Conservation (phyloP, 192 early-diverging fungal genomes). For the Backusella morwellensis region DNA sequence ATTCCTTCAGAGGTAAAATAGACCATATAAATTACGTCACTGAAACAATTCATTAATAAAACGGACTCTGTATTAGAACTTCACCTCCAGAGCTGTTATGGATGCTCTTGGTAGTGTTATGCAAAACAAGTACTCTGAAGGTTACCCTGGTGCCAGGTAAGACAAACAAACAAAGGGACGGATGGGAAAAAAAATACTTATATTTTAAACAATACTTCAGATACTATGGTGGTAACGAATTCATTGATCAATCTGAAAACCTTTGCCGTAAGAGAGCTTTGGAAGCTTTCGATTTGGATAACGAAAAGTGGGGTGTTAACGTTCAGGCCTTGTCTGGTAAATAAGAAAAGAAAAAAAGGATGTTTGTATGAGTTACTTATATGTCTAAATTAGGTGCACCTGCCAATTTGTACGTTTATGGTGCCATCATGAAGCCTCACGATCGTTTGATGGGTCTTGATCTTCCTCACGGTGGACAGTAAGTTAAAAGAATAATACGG, state of each 20-base stretch:
- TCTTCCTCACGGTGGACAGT: slow-evolving; percentile 98
- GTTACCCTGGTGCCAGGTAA: slow-evolving; percentile 89
- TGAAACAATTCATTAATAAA: neutral
- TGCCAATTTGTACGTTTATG: slow-evolving; percentile 97
- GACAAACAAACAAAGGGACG: neutral
- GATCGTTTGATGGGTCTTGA: slow-evolving; percentile 98
- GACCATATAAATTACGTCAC: neutral
- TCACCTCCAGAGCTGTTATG: slow-evolving; percentile 95
- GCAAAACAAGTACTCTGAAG: slow-evolving; percentile 99
- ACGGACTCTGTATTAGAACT: slow-evolving; percentile 64
- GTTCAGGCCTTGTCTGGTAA: slow-evolving; percentile 91
- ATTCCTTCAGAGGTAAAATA: slow-evolving; percentile 89
- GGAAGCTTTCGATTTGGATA: slow-evolving; percentile 85
- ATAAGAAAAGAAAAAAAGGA: neutral
- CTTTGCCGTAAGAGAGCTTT: slow-evolving; percentile 96
- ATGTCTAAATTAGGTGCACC: slow-evolving; percentile 68
- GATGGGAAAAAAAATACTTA: neutral
- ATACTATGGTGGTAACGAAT: slow-evolving; percentile 99
- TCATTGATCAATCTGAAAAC: slow-evolving; percentile 91
- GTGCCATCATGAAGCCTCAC: slow-evolving; percentile 92
- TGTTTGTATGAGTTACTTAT: neutral
- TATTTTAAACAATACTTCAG: slow-evolving; percentile 30
- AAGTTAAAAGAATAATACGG: slow-evolving; percentile 29
- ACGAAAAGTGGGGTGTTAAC: slow-evolving; percentile 94
- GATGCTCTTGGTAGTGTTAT: slow-evolving; percentile 95